Base-by-base conservation (phyloP, 352 stramenopile species). In the Plasmopara viticola region DNA sequence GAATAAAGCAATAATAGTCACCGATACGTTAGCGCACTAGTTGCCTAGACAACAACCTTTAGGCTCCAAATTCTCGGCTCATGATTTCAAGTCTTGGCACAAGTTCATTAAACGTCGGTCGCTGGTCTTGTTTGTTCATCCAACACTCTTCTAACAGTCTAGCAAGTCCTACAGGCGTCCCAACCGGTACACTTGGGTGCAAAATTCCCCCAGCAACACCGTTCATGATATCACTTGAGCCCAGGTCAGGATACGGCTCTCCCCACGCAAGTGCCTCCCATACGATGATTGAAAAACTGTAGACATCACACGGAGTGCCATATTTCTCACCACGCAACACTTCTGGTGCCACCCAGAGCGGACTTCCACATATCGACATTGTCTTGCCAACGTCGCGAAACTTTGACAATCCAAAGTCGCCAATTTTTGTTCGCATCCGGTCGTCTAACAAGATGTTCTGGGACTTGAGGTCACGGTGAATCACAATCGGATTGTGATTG, bases 401-500 rank as follows among this genome's bases (percentile, higher is more conserved):
- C 56, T 90, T 90, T 35, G 78, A 89, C 9, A 91, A 53, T 1
- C 77, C 81, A 58, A 92, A 94, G 63, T 90, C 79, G 7, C 67
- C 78, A 51, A 91, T 90, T 62, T 94, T 90, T 42, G 83, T 90
- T 44, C 76, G 74, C 79, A 91, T 90, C 48, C 86, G 80, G 51
- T 90, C 81, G 47, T 92, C 79, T 28, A 90, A 57, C 7, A 91
- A 49, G 30, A 89, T 90, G 54, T 89, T 90, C 48, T 87, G 77
- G 9, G 74, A 89, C 59, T 87, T 92, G 44, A 90, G 65, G 37
- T 88, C 78, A 10, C 96, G 86, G 79, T 99, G 96, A 64, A 99
- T 98, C 64, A 99, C 95, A 42, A 95, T 92, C 29, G 94, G 93
- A 60, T 98, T 95, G 70, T 98, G 93, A 42, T 90, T 95, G 78